phyloP scores from a whole-genome alignment of 192 early-diverging fungal species.

The Spizellomyces punctatus region DNA sequence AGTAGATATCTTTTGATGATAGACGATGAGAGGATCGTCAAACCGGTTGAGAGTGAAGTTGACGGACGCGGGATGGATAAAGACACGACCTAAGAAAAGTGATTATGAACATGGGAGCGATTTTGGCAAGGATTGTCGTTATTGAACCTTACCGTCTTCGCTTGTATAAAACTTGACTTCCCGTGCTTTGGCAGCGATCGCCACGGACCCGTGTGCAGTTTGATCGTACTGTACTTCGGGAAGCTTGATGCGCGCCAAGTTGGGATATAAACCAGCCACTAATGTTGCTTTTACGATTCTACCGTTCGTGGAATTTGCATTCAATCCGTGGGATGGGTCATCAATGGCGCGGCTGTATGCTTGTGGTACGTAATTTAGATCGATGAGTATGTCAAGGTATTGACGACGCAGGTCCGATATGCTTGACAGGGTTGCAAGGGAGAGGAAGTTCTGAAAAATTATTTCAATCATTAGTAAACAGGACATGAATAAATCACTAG shows the following conservation, averaged over 20 bases:
- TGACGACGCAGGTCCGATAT: constrained; percentile 60
- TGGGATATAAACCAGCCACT: constrained; percentile 84
- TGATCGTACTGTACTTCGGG: constrained; percentile 77
- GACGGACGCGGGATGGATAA: constrained; percentile 83
- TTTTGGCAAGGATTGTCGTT: neutral
- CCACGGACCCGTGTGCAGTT: constrained; percentile 70
- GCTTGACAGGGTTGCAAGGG: constrained; percentile 62
- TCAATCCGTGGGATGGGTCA: constrained; percentile 14
- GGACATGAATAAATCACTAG: too few species aligned
- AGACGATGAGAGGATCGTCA: constrained; percentile 67
- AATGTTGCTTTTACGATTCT: constrained; percentile 74
- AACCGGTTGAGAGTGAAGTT: constrained; percentile 65
- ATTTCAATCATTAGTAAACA: too few species aligned
- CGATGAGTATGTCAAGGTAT: constrained; percentile 59
- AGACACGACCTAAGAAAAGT: constrained; percentile 59
- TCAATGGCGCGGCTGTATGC: constrained; percentile 4
- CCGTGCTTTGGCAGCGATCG: constrained; percentile 66
- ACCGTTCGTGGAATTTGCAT: constrained; percentile 55
- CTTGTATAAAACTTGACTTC: constrained; percentile 74
- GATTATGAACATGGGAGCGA: constrained; percentile 12
- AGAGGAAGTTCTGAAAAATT: constrained; percentile 62
- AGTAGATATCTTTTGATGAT: constrained; percentile 66
- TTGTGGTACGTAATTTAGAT: constrained; percentile 60
- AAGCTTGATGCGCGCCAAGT: constrained; percentile 69
- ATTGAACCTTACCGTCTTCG: constrained; percentile 47